Conservation (phyloP, 1,284 basidiomycete genomes). For the Leccinum insigne region DNA sequence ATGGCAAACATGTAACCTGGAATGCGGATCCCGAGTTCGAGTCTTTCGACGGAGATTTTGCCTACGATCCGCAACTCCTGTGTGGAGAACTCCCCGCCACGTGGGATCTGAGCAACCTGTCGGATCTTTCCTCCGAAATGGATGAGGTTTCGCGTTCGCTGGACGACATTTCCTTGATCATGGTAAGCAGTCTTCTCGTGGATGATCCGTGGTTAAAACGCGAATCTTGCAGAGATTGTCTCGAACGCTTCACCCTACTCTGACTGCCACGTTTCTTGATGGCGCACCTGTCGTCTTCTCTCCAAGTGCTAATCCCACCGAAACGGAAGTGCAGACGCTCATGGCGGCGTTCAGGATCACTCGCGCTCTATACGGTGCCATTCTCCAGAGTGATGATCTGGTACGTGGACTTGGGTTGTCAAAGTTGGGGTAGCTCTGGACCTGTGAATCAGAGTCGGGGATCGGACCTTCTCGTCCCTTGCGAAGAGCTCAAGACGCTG, state of each 20-base stretch:
- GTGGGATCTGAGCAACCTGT: slow-evolving; percentile 29
- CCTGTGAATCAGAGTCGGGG: slow-evolving; percentile 17
- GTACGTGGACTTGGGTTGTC: slow-evolving; percentile 21
- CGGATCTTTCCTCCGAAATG: slow-evolving; percentile 20
- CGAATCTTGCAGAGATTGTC: slow-evolving; percentile 41
- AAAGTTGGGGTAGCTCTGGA: slow-evolving; percentile 2
- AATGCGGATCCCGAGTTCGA: slow-evolving; percentile 31
- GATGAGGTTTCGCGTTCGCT: slow-evolving; percentile 14
- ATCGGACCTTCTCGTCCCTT: slow-evolving; percentile 26
- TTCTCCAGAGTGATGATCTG: slow-evolving; percentile 41
- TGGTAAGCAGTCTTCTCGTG: slow-evolving; percentile 21
- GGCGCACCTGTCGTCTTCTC: slow-evolving; percentile 81
- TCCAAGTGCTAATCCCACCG: slow-evolving; percentile 53
- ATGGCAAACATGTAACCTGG: slow-evolving; percentile 34
- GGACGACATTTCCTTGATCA: slow-evolving; percentile 22
- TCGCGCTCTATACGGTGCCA: slow-evolving; percentile 63
- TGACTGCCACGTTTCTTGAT: slow-evolving; percentile 85
- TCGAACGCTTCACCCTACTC: slow-evolving; percentile 67
- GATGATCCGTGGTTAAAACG: slow-evolving; percentile 15
- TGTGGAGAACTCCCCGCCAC: slow-evolving; percentile 11
- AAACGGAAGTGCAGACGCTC: slow-evolving; percentile 66
- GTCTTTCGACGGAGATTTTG: slow-evolving; percentile 34
- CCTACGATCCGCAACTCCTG: slow-evolving; percentile 24
- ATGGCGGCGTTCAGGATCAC: slow-evolving; percentile 62
- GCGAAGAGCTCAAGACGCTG: slow-evolving; percentile 55